These are phyloP conservation scores for Claviceps humidiphila DNA, from an alignment of 2,329 filamentous ascomycete genomes.

Conservation along the genomic window DNA sequence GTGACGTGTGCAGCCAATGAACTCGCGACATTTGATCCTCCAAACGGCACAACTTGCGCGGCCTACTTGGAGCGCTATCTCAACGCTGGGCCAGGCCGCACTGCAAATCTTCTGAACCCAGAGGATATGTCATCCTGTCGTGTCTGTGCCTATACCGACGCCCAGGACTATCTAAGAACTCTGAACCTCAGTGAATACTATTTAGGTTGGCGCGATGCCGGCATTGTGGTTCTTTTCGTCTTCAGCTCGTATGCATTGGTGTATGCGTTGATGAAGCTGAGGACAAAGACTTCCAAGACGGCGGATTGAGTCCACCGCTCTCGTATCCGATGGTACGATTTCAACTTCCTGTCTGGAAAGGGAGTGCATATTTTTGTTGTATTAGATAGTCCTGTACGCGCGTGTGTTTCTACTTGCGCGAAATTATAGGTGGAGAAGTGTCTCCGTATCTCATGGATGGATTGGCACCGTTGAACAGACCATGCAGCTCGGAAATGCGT, in stretches of 20 bases:
- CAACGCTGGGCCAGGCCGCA: constrained; percentile 21
- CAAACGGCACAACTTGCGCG: constrained; percentile 38
- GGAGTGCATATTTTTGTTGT: too few relatives aligned
- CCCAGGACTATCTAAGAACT: constrained; percentile 45
- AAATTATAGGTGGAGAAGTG: too few relatives aligned
- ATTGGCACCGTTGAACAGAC: too few relatives aligned
- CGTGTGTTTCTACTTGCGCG: too few relatives aligned
- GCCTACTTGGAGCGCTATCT: constrained; percentile 44
- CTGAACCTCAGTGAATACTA: constrained; percentile 48
- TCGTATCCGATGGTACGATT: background rate
- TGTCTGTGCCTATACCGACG: constrained; percentile 47
- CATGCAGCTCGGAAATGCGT: too few relatives aligned
- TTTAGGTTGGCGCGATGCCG: constrained; percentile 55
- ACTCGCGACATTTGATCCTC: constrained; percentile 38
- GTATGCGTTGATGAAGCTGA: constrained; percentile 32
- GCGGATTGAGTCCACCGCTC: constrained; percentile 18
- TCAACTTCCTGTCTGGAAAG: background rate
- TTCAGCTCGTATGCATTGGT: constrained; percentile 38
- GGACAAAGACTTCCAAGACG: constrained; percentile 35
- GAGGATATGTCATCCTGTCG: constrained; percentile 39
- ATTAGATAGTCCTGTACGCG: too few relatives aligned
- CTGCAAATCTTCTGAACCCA: constrained; percentile 45
- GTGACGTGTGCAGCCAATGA: constrained; percentile 35
- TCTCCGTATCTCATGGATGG: too few relatives aligned
- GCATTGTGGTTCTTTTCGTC: constrained; percentile 42